A percentile compares a stretch with the other conserved stretches of the same genome.
Evolutionary conservation across 768 basidiomycete species (phyloP).

Genomic region (Pilatotrama ljubarskyi): DNA sequence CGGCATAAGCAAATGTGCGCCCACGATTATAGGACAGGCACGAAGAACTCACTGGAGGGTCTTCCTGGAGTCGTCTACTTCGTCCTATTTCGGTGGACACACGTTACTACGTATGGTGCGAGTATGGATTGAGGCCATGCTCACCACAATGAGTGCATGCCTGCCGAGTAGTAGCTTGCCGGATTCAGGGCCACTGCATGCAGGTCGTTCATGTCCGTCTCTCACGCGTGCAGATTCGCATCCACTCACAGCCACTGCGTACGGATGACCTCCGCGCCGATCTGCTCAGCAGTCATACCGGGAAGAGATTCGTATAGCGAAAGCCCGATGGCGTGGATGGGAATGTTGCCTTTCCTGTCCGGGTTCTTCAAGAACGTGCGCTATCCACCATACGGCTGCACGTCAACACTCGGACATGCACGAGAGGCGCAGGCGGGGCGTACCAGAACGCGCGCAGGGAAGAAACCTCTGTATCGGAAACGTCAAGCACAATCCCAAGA

Average conservation of each 20-base stretch:
- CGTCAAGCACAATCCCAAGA: slow-evolving; percentile 14
- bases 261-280: slow-evolving; percentile 83
- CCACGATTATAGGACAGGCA: not conserved
- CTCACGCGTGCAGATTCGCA: not conserved
- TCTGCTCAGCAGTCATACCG: slow-evolving; percentile 68
- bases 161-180: slow-evolving; percentile 76
- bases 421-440: slow-evolving; percentile 12
- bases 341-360: slow-evolving; percentile 72
- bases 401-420: not conserved
- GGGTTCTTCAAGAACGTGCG: slow-evolving; percentile 82
- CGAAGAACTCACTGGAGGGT: slow-evolving; percentile 68
- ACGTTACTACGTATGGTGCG: slow-evolving; percentile 2
- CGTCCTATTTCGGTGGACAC: slow-evolving; percentile 52
- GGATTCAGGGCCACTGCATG: slow-evolving; percentile 58
- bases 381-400: slow-evolving; percentile 35
- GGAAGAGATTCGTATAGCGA: slow-evolving; percentile 92
- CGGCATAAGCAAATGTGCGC: not conserved
- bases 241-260: slow-evolving; percentile 91
- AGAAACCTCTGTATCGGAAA: slow-evolving; percentile 71
- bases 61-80: slow-evolving; percentile 86
- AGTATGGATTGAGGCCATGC: slow-evolving; percentile 30
- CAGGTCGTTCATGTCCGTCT: not conserved
- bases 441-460: slow-evolving; percentile 91
- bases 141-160: slow-evolving; percentile 78
- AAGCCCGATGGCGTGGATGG: slow-evolving; percentile 95